Base-by-base conservation (phyloP, 1,284 basidiomycete species). In the Bjerkandera adusta region DNA sequence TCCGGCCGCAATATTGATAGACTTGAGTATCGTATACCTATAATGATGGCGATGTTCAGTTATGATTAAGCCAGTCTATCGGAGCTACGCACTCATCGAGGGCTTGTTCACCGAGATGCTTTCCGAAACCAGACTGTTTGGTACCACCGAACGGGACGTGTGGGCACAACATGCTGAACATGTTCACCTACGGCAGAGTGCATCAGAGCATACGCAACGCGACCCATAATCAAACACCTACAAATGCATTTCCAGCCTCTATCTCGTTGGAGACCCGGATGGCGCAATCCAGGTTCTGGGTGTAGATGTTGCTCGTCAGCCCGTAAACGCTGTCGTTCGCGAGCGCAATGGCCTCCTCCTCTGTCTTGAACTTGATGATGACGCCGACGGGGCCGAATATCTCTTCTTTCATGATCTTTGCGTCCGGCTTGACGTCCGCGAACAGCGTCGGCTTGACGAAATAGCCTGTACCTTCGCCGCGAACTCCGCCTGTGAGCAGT, bases 301-400 rank as follows among this genome's bases (percentile, higher is more conserved):
- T 83, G 75, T 95, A 95, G 48, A 97, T 82, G 22, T 89, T 85
- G 1, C 89, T 77, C n/a, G 85, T 81, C 37, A 65, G 57, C 53
- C 95, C 95, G 68, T 96, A 93, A 18, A 80, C 58, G 0, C 87
- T 87, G 66, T 95, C 83, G 68, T 97, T 96, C 47, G 92, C 94
- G 59, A 81, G 73, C 36, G 65, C 68, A 61, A 96, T 71, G 30
- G 89, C 83, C 55, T 60, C 75, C 27, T 65, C 69, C 52, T 84
- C 83, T 41, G 81, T 73, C 55, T 79, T 71, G 66, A 90, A 90
- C 64, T 85, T 85, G 65, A 84, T 77, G 12, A 90, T 67, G 21
- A 85, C 84, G 46, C 79, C 79, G 37, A 91, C 85, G 33, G 92
- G 92, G 5, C 91, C 92, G 60, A 94, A 93, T 61, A 95, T 93